Conservation (phyloP, 106 monocot genomes). For the Vanilla planifolia region DNA sequence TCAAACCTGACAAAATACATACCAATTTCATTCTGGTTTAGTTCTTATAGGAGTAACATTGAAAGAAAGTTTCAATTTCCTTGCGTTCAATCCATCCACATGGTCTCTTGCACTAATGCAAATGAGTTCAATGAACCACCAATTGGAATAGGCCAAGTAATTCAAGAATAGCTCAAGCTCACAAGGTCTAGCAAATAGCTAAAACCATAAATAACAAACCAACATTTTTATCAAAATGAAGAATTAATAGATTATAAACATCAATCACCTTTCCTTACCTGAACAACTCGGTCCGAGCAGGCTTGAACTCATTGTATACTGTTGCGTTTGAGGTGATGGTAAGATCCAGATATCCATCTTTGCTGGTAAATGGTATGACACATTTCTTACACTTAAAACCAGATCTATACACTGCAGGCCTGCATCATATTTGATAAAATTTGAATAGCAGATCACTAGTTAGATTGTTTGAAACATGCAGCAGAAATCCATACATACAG, state of each 20-base stretch:
- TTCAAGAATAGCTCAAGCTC: too few relatives aligned
- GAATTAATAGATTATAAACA: neutral
- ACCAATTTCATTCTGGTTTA: too few relatives aligned
- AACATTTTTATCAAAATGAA: neutral
- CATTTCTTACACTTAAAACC: constrained; percentile 86
- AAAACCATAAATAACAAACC: neutral
- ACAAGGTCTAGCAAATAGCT: too few relatives aligned
- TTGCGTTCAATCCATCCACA: too few relatives aligned
- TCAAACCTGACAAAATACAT: too few relatives aligned
- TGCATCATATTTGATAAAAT: constrained; percentile 20
- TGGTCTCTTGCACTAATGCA: too few relatives aligned
- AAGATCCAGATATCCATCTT: constrained; percentile 81
- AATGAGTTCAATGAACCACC: too few relatives aligned
- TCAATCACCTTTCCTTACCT: constrained; percentile 28
- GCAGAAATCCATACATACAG: constrained; percentile 43
- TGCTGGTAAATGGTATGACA: constrained; percentile 78
- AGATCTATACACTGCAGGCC: constrained; percentile 89
- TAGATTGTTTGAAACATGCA: neutral
- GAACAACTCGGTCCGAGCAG: constrained; percentile 86
- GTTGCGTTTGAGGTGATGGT: constrained; percentile 86
- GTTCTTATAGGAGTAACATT: too few relatives aligned
- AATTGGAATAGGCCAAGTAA: too few relatives aligned
- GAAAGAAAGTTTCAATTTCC: too few relatives aligned
- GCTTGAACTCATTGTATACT: constrained; percentile 75
- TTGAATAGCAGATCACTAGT: neutral